Percentiles rank a stretch among this genome's conserved stretches.
phyloP scores from a whole-genome alignment of 805 yeast genomes.

The Ascoidea rubescens region DNA sequence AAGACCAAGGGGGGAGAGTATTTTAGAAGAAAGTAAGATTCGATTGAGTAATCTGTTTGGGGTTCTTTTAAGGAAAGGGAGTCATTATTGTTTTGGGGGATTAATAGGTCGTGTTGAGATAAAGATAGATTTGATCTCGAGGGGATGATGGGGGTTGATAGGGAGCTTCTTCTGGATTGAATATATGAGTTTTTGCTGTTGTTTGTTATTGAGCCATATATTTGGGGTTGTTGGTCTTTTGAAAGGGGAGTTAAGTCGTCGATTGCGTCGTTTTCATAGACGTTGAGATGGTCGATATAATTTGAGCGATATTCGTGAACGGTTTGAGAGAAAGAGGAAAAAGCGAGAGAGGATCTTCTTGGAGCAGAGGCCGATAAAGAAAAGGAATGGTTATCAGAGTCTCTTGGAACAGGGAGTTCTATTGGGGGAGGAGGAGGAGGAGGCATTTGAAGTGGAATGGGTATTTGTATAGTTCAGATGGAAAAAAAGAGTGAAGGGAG shows the following conservation, averaged over 20 bases:
- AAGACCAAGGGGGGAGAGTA: conserved; percentile 45
- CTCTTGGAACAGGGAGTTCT: too few relatives aligned
- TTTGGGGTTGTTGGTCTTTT: conserved; percentile 13
- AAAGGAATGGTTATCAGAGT: too few relatives aligned
- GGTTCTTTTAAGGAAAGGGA: conserved; percentile 24
- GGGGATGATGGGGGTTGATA: neutral
- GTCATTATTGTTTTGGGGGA: conserved; percentile 1
- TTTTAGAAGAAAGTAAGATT: conserved; percentile 22
- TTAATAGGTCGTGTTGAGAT: too few relatives aligned
- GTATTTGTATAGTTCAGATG: too few relatives aligned
- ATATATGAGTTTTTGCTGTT: neutral
- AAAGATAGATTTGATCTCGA: too few relatives aligned
- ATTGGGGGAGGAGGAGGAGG: too few relatives aligned
- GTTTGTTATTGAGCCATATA: conserved; percentile 13
- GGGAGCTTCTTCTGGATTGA: neutral
- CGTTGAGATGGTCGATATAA: neutral
- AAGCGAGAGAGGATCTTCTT: conserved; percentile 3
- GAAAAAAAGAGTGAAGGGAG: too few relatives aligned
- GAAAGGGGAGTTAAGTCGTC: neutral
- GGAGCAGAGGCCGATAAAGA: conserved; percentile 3
- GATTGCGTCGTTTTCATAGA: neutral
- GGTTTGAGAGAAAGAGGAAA: conserved; percentile 1
- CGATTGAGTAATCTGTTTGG: conserved; percentile 23
- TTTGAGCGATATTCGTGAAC: neutral
- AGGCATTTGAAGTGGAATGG: too few relatives aligned